Base-by-base conservation (phyloP, 2,329 filamentous ascomycete genomes). In the Aschersonia sp. region DNA sequence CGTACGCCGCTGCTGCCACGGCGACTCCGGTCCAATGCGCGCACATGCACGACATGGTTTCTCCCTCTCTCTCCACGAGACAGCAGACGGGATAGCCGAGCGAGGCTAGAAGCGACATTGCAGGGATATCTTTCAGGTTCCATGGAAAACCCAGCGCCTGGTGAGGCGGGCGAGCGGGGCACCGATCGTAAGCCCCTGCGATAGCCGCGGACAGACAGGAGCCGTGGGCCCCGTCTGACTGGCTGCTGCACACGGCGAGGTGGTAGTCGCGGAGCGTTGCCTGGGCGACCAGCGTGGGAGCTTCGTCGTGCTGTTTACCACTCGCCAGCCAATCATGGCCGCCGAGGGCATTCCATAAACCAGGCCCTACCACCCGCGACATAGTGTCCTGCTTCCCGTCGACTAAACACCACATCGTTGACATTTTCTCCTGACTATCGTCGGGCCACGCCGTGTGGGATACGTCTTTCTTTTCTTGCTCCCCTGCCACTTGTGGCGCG, bases 281-380 rank as follows among this genome's bases (percentile, higher is more conserved):
- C 46, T 35, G 20, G 50, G 45, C 50, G 48, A 51, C 48, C 30
- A n/a, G 35, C 5, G 9, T 20, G 30, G 20, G 3, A 41, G 9
- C 30, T 20, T 38, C 40, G 40, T 42, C 9, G 9, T 42, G 20
- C 44, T 51, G 50, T 51, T 51, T 51, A 50, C 45, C 46, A 6
- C 5, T 5, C 5, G n/a, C 29, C 40, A 32, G 46, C 50, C 50
- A 51, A 51, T 51, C 50, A 51, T 4, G 41, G 29, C 46, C 40
- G 40, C 38, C n/a, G 47, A 44, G 43, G 40, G 44, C 50, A 51
- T 51, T 51, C 50, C 50, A 50, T 50, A 51, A 51, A 45, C 48
- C 20, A 45, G 44, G 44, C 31, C 9, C 10, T 28, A 42, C 20
- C 46, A 40, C 48, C 44, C 48, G 44, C 44, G 31, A 31, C 40